Evolutionary conservation across 345 rosid genomes (phyloP).

Genomic region (Cardamine chenopodiifolia): DNA sequence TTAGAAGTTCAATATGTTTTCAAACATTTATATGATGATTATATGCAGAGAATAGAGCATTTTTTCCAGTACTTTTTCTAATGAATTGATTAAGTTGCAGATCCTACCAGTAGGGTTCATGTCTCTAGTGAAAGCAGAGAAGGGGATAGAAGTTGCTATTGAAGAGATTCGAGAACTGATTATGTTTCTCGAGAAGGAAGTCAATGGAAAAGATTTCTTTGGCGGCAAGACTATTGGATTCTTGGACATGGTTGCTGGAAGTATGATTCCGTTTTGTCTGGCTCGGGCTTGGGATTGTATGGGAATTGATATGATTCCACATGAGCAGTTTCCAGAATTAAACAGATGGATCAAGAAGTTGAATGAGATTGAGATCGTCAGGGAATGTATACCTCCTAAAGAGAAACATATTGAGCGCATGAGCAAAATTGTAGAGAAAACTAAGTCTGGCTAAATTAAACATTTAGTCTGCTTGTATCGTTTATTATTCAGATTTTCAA

Average conservation of each 20-base stretch:
- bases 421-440: neutral
- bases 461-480: too few relatives aligned
- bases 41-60: neutral
- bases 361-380: slow-evolving; percentile 8
- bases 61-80: neutral
- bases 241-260: slow-evolving; percentile 33
- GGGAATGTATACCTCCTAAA: slow-evolving; percentile 20
- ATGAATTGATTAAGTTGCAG: neutral
- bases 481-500: too few relatives aligned
- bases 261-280: slow-evolving; percentile 22
- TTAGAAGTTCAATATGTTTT: neutral
- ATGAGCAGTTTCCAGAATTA: neutral
- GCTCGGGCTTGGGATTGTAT: slow-evolving; percentile 25
- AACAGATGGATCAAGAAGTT: slow-evolving; percentile 7
- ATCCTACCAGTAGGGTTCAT: neutral
- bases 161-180: slow-evolving; percentile 27
- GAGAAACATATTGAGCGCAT: slow-evolving; percentile 13
- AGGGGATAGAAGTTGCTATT: slow-evolving; percentile 1
- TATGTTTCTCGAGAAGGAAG: slow-evolving; percentile 37
- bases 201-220: slow-evolving; percentile 41
- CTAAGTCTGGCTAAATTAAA: neutral
- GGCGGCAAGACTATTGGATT: slow-evolving; percentile 39
- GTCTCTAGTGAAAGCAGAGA: neutral
- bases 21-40: neutral
- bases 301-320: slow-evolving; percentile 26